phyloP scores from a whole-genome alignment of 257 asterid genomes.

The Paulownia fortunei region DNA sequence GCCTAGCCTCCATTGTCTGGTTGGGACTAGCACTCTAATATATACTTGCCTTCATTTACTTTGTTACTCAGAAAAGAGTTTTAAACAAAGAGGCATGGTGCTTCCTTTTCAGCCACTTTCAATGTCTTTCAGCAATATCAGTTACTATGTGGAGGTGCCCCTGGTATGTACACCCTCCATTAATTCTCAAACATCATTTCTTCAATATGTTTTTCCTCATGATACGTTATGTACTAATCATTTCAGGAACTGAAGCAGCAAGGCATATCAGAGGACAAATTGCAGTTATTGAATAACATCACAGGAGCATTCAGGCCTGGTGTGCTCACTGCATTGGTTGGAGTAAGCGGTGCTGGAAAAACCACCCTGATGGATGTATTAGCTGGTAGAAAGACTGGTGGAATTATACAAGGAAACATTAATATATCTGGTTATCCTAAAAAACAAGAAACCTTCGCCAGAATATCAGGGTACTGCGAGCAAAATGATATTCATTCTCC shows the following conservation, averaged over 20 bases:
- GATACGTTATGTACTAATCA: constrained; percentile 10
- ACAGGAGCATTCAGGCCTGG: constrained; percentile 95
- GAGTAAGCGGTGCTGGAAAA: constrained; percentile 97
- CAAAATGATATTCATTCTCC: constrained; percentile 98
- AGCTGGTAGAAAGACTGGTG: constrained; percentile 97
- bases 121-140: constrained; percentile 84
- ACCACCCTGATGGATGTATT: constrained; percentile 98
- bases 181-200: constrained; percentile 23
- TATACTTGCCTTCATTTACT: constrained; percentile 6
- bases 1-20: not conserved
- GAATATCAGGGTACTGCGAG: constrained; percentile 97
- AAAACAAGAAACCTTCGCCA: constrained; percentile 91
- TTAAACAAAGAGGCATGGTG: constrained; percentile 85
- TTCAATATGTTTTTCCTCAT: constrained; percentile 22
- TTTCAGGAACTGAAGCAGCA: constrained; percentile 92
- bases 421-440: constrained; percentile 87
- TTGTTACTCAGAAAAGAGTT: constrained; percentile 70
- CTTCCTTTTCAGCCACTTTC: constrained; percentile 91
- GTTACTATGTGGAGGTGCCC: constrained; percentile 92
- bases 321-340: constrained; percentile 94
- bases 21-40: constrained; percentile 17
- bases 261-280: constrained; percentile 75
- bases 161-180: constrained; percentile 55
- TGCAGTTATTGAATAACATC: constrained; percentile 76
- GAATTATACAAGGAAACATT: constrained; percentile 80